Base-by-base conservation (phyloP, 345 rosid genomes). In the Aquilaria sinensis region DNA sequence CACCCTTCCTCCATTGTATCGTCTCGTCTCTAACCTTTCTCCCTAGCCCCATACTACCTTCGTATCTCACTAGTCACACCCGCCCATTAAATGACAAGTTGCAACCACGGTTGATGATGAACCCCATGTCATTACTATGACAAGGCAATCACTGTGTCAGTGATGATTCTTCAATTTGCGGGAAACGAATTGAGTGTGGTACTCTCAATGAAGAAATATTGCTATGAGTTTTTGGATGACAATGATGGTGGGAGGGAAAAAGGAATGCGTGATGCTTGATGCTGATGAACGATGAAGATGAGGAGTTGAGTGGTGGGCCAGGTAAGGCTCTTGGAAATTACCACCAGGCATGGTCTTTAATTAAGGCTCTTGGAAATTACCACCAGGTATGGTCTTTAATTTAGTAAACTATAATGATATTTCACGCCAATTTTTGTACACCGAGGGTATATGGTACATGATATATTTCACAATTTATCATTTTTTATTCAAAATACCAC, bases 251-350 rank as follows among this genome's bases (percentile, higher is more conserved):
- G 50, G 1, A 41, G 68, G 64, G 72, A 60, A 80, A 71, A 80
- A 82, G 82, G 63, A 83, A 58, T 10, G 84, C 84, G 2, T 96
- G 96, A 10, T 92, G 98, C 54, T 64, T 92, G 71, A 92, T 89
- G 98, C 45, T 92, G 78, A 85, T 92, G 96, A 81, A 89, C 87
- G 93, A 89, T 10, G 96, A 97, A 29, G 92, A 81, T 66, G 57
- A 68, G 7, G 98, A 92, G 67, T 64, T 84, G 65, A 67, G 58
- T 0, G 93, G 90, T 66, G 98, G 97, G 60, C 90, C 98, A 2
- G 96, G 83, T 12, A 97, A 80, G 0, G 83, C 81, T 1, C 41
- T 92, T 1, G 98, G 98, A 15, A 92, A 92, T 66, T 93, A 84
- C 41, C 98, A 93, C 71, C 97, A 93, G 34, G 23, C 23, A 23